phyloP scores from a whole-genome alignment of 768 basidiomycete species.

The Rhizopogon vinicolor region DNA sequence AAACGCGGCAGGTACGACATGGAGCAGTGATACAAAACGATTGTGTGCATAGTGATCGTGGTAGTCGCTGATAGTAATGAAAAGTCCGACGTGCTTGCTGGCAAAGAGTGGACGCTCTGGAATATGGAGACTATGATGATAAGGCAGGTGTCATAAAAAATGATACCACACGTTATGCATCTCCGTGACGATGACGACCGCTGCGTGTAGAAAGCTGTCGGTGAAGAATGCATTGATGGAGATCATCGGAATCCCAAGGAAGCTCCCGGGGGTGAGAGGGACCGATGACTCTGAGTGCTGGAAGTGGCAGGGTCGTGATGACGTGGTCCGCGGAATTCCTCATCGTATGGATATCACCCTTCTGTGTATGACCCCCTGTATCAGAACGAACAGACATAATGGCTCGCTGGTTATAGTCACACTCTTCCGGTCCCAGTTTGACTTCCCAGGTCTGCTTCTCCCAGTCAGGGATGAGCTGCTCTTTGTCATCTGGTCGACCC shows the following conservation, averaged over 20 bases:
- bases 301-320: slow-evolving; percentile 2
- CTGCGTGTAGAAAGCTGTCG: slow-evolving; percentile 17
- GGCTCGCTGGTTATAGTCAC: slow-evolving; percentile 5
- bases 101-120: not conserved
- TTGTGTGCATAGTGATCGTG: not conserved
- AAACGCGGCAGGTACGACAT: not conserved
- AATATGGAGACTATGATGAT: not conserved
- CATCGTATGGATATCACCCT: not conserved
- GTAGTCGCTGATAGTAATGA: not conserved
- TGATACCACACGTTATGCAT: not conserved
- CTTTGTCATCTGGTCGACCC: slow-evolving; percentile 30
- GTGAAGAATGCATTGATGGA: slow-evolving; percentile 11
- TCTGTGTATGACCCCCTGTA: not conserved
- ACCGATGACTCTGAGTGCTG: not conserved
- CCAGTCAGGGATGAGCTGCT: slow-evolving; percentile 63
- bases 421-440: slow-evolving; percentile 14
- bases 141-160: not conserved
- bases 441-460: slow-evolving; percentile 57
- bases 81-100: not conserved
- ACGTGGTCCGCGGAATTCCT: not conserved
- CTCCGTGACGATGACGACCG: slow-evolving; percentile 7
- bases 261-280: slow-evolving; percentile 12
- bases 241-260: slow-evolving; percentile 19
- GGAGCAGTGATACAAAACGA: not conserved
- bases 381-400: not conserved